Evolutionary conservation across 495 filamentous ascomycete species (phyloP), one percentile per base, ranked within the genome.

Genomic region (Tetracladium setigerum): DNA sequence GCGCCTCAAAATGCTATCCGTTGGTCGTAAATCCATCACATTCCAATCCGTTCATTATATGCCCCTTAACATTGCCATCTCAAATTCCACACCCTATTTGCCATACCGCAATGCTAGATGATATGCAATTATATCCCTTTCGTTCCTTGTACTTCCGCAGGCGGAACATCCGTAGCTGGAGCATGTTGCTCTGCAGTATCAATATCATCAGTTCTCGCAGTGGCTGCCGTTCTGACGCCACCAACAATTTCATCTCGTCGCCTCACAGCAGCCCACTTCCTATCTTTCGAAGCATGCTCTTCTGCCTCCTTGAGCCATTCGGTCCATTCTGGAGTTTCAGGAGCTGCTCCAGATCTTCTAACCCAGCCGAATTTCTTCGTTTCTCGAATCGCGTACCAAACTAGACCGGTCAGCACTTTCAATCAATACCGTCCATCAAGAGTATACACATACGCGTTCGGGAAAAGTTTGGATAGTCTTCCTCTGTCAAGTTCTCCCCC

Each of bases 361-460:
- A 73, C 65, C 76, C 75, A 79, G 8, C 67, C 67, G 5, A 62
- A 68, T 15, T 62, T 60, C 56, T 64, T 57, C 0, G 74, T 79
- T 50, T 71, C 69, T 13, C 68, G 66, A 38, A 79, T 74, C 6
- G 72, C 73, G 47, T 68, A 75, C 76, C 77, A 81, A 38, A 81
- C 53, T n/a, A n/a, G n/a, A n/a, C n/a, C n/a, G n/a, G n/a, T n/a
- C n/a, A n/a, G n/a, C n/a, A n/a, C n/a, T n/a, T n/a, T n/a, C n/a
- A n/a, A n/a, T n/a, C n/a, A n/a, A n/a, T n/a, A n/a, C n/a, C n/a
- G n/a, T n/a, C n/a, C n/a, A n/a, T n/a, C n/a, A n/a, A n/a, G n/a
- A n/a, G n/a, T n/a, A n/a, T n/a, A n/a, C n/a, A n/a, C n/a, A n/a
- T n/a, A n/a, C n/a, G n/a, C 11, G 70, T 77, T 11, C 71, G 58